These are phyloP conservation scores for Penicillium robsamsonii DNA, from an alignment of 495 filamentous ascomycete genomes.

Conservation along the genomic window DNA sequence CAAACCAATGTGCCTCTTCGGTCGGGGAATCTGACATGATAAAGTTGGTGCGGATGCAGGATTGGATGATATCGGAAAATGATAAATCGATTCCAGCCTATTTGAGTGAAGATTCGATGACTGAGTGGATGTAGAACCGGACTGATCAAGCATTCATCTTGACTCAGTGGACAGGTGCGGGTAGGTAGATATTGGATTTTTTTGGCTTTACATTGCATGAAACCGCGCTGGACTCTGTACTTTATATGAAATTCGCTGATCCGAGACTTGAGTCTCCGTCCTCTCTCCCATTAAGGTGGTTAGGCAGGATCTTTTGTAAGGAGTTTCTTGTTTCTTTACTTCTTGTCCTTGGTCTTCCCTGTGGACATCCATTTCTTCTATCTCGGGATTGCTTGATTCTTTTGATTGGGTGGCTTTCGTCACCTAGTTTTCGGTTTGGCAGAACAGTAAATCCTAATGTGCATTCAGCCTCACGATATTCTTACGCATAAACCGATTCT, in stretches of 20 bases:
- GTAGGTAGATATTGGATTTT: conserved; percentile 33
- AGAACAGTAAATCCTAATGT: neutral
- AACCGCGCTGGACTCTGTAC: conserved; percentile 33
- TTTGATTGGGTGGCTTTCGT: neutral
- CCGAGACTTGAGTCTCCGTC: conserved; percentile 12
- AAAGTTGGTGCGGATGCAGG: conserved; percentile 16
- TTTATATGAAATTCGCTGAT: conserved; percentile 30
- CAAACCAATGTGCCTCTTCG: conserved; percentile 14
- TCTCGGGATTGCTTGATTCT: conserved; percentile 1
- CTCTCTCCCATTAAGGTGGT: conserved; percentile 11
- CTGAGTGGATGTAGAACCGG: conserved; percentile 27
- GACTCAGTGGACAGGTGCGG: conserved; percentile 19
- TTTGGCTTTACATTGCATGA: conserved; percentile 35
- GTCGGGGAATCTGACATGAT: conserved; percentile 14
- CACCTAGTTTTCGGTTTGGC: neutral
- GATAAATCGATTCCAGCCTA: conserved; percentile 23
- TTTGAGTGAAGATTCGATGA: conserved; percentile 20
- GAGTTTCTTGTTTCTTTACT: conserved; percentile 11
- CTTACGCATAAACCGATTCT: neutral
- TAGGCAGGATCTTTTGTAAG: conserved; percentile 11
- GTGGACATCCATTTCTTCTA: conserved; percentile 7
- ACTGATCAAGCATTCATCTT: conserved; percentile 14
- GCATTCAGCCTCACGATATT: neutral
- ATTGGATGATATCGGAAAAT: conserved; percentile 23
- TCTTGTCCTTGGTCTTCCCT: conserved; percentile 1